Evolutionary conservation across 2,329 filamentous ascomycete genomes (phyloP).

Genomic region (Penicillium sp.): DNA sequence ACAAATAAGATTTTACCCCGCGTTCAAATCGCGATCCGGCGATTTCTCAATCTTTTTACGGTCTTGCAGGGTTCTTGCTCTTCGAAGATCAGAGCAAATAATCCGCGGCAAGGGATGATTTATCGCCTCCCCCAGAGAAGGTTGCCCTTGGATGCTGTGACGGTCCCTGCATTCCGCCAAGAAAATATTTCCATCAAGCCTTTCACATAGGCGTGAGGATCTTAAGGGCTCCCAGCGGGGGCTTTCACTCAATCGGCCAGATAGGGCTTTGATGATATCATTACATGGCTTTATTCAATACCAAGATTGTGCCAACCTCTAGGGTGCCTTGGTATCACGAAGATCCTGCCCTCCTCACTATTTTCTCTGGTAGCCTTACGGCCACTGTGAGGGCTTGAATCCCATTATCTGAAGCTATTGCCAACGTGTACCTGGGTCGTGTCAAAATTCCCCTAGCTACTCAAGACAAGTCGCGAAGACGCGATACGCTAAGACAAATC

Average conservation of each 20-base stretch:
- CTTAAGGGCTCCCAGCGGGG: neutral
- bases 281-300: conserved; percentile 1
- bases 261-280: neutral
- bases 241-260: neutral
- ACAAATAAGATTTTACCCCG: conserved; percentile 8
- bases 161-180: conserved; percentile 14
- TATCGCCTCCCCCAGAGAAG: conserved; percentile 1
- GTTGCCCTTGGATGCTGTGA: conserved; percentile 1
- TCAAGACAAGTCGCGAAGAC: neutral
- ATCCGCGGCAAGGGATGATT: conserved; percentile 11
- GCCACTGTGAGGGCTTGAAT: neutral
- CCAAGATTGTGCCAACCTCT: conserved; percentile 1
- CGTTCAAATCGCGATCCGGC: neutral
- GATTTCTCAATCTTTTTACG: neutral
- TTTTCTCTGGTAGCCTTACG: conserved; percentile 1
- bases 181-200: conserved; percentile 3
- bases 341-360: conserved; percentile 5
- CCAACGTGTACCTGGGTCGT: conserved; percentile 5
- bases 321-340: conserved; percentile 7
- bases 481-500: neutral
- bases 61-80: neutral
- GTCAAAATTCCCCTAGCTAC: neutral
- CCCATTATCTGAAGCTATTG: neutral
- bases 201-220: conserved; percentile 1
- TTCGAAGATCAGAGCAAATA: conserved; percentile 1